phyloP scores from a whole-genome alignment of 2,329 filamentous ascomycete genomes.

The Colletotrichum cordylinicola region DNA sequence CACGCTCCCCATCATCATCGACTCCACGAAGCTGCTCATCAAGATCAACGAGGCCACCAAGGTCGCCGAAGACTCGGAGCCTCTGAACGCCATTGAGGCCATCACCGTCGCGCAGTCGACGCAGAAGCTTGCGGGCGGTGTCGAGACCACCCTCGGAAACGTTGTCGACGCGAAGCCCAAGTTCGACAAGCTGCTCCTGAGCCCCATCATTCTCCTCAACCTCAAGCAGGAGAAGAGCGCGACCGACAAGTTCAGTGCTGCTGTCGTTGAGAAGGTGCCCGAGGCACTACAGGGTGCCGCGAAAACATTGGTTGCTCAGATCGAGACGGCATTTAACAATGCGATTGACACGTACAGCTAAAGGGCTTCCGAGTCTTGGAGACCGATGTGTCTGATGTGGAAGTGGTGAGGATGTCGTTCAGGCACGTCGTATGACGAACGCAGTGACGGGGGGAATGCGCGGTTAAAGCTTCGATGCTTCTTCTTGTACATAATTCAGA shows the following conservation, averaged over 20 bases:
- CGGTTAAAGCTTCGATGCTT: background rate
- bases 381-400: background rate
- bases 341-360: slow-evolving; percentile 38
- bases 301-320: slow-evolving; percentile 37
- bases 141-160: slow-evolving; percentile 43
- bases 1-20: slow-evolving; percentile 44
- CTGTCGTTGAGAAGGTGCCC: slow-evolving; percentile 46
- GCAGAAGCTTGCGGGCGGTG: slow-evolving; percentile 36
- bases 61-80: slow-evolving; percentile 39
- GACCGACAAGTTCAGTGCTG: slow-evolving; percentile 40
- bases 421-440: background rate
- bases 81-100: slow-evolving; percentile 42
- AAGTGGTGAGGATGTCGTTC: background rate
- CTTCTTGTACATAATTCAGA: background rate
- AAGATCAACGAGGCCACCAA: slow-evolving; percentile 44
- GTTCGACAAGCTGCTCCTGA: slow-evolving; percentile 48
- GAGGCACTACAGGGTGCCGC: slow-evolving; percentile 35
- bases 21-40: slow-evolving; percentile 42
- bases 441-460: background rate
- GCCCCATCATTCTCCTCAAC: slow-evolving; percentile 47
- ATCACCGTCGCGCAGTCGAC: slow-evolving; percentile 43
- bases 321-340: slow-evolving; percentile 42
- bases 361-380: background rate
- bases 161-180: slow-evolving; percentile 45
- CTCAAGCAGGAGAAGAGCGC: slow-evolving; percentile 45